phyloP scores from a whole-genome alignment of 1,284 basidiomycete genomes.

The Cryptococcus sp. region DNA sequence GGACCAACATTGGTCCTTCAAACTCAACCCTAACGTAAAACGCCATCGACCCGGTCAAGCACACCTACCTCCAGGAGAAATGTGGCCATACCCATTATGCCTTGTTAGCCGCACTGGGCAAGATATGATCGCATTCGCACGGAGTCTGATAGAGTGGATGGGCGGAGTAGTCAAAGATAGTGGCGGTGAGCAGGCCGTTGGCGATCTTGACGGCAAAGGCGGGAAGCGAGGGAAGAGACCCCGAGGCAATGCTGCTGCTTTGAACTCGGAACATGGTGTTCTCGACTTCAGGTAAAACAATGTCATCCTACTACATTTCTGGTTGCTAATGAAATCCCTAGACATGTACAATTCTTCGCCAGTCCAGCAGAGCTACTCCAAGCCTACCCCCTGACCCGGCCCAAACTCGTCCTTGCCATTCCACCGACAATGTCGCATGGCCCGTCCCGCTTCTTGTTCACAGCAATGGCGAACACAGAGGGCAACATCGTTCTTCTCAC shows the following conservation, averaged over 20 bases:
- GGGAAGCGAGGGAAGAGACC: constrained; percentile 63
- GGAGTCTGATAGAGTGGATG: constrained; percentile 99
- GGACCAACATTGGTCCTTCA: constrained; percentile 97
- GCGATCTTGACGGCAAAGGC: constrained; percentile 44
- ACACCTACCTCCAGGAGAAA: not conserved
- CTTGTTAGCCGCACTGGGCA: constrained; percentile 84
- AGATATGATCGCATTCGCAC: constrained; percentile 91
- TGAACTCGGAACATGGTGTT: constrained; percentile 43
- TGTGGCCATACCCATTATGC: constrained; percentile 72
- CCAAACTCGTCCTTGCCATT: constrained; percentile 90
- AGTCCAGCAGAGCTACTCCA: constrained; percentile 77
- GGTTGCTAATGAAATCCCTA: constrained; percentile 44
- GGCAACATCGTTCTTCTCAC: constrained; percentile 86
- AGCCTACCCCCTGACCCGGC: constrained; percentile 78
- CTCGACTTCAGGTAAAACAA: constrained; percentile 51
- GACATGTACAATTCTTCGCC: constrained; percentile 85
- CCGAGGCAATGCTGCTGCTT: constrained; percentile 27
- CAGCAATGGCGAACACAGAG: constrained; percentile 74
- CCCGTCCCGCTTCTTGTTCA: constrained; percentile 80
- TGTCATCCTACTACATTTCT: not conserved
- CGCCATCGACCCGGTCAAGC: constrained; percentile 6
- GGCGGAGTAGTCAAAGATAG: constrained; percentile 89
- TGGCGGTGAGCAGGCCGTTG: constrained; percentile 72
- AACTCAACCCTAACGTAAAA: constrained; percentile 59
- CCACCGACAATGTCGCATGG: constrained; percentile 92